These are phyloP conservation scores for Aureobasidium vineae DNA, from an alignment of 2,329 filamentous ascomycete species.

Conservation along the genomic window DNA sequence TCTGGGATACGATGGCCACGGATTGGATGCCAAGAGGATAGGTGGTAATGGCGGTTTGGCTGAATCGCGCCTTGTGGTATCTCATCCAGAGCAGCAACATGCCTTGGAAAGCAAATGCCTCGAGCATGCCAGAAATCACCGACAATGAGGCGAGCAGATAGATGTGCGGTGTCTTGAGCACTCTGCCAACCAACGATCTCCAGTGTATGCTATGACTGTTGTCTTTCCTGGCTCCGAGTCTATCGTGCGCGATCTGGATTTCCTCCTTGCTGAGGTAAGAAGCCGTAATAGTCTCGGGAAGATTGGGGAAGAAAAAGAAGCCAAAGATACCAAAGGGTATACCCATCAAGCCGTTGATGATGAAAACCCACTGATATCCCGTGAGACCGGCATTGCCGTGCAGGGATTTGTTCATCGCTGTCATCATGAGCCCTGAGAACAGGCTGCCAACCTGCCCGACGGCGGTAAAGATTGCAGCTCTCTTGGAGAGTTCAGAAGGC, in stretches of 20 bases:
- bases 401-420: slow-evolving; percentile 48
- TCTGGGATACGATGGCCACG: slow-evolving; percentile 54
- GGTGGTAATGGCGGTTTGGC: slow-evolving; percentile 51
- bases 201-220: slow-evolving; percentile 1
- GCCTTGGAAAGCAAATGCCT: slow-evolving; percentile 36
- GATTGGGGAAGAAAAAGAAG: slow-evolving; percentile 55
- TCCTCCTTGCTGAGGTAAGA: slow-evolving; percentile 20
- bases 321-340: slow-evolving; percentile 56
- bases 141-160: slow-evolving; percentile 46
- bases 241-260: not conserved
- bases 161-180: slow-evolving; percentile 30
- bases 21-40: slow-evolving; percentile 59
- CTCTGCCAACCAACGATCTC: not conserved
- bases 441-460: slow-evolving; percentile 60
- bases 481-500: slow-evolving; percentile 58
- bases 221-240: not conserved
- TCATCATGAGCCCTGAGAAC: slow-evolving; percentile 62
- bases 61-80: slow-evolving; percentile 37
- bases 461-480: slow-evolving; percentile 60
- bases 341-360: slow-evolving; percentile 58
- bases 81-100: slow-evolving; percentile 39
- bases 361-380: slow-evolving; percentile 59
- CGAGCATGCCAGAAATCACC: slow-evolving; percentile 39
- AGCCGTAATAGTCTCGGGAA: slow-evolving; percentile 41
- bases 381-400: slow-evolving; percentile 51